Evolutionary conservation across 495 filamentous ascomycete genomes (phyloP), one percentile per base, ranked within the genome.

Genomic region (Pyrenula aspistea): DNA sequence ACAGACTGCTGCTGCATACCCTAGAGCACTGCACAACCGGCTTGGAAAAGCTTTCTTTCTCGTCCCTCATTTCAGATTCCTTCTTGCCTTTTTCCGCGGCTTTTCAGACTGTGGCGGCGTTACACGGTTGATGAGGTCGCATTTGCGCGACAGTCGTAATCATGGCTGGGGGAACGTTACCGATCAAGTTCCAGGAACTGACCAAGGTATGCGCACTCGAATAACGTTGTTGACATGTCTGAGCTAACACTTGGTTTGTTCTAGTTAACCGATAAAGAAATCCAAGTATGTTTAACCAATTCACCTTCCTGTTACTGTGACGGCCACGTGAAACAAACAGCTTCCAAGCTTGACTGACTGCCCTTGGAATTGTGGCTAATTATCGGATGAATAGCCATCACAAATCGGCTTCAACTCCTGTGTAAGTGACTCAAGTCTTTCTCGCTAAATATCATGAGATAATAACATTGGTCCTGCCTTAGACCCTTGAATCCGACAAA

Each of bases 331-430:
- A n/a, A n/a, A n/a, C n/a, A n/a, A n/a, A n/a, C n/a, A n/a, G n/a
- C n/a, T n/a, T n/a, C n/a, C n/a, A n/a, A n/a, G n/a, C n/a, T n/a
- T n/a, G n/a, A n/a, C n/a, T n/a, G n/a, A n/a, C n/a, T n/a, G n/a
- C n/a, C n/a, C n/a, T n/a, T n/a, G n/a, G n/a, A n/a, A n/a, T n/a
- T n/a, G n/a, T n/a, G n/a, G n/a, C n/a, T n/a, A n/a, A n/a, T n/a
- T n/a, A n/a, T n/a, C n/a, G n/a, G n/a, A n/a, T n/a, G n/a, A n/a
- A n/a, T 63, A 91, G 87, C 80, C 78, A 70, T 67, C 76, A 56
- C 87, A 92, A 57, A 95, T 99, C 79, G 88, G 90, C 65, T 99
- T 97, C 78, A 95, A 94, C 69, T 87, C 87, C 71, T 96, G 92
- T 76, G 91, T 97, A 79, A 82, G 91, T 76, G 23, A 36, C 51